Conservation (phyloP, 495 filamentous ascomycete species). For the Cairneyella variabilis region DNA sequence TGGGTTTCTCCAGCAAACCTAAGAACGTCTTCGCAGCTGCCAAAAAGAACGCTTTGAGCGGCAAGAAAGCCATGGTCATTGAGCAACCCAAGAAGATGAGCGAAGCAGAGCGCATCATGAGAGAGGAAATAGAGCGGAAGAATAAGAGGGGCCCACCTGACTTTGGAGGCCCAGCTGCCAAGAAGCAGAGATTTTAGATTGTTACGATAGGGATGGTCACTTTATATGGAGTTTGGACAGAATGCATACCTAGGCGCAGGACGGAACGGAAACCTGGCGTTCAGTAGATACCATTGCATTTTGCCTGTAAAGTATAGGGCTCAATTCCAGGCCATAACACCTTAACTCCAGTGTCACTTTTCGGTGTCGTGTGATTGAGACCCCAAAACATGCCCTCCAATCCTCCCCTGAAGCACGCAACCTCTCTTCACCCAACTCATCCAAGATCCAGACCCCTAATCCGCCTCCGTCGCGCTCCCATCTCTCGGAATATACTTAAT, state of each 20-base stretch:
- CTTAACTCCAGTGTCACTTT: constrained; percentile 20
- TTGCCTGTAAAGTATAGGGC: constrained; percentile 13
- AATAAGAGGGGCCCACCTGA: constrained; percentile 43
- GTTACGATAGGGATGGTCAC: too few species aligned
- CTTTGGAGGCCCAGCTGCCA: constrained; percentile 27
- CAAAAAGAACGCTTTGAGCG: constrained; percentile 61
- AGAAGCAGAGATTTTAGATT: constrained; percentile 26
- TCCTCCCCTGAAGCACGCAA: too few species aligned
- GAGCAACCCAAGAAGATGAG: constrained; percentile 73
- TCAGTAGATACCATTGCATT: constrained; percentile 25
- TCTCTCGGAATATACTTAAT: constrained; percentile 68
- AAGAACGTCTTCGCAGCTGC: constrained; percentile 81
- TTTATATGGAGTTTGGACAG: not conserved
- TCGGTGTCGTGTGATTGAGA: too few species aligned
- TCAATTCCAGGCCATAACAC: constrained; percentile 11
- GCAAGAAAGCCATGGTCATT: constrained; percentile 53
- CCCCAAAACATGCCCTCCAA: constrained; percentile 2
- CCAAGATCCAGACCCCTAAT: constrained; percentile 19
- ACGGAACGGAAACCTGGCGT: constrained; percentile 7
- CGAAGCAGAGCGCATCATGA: constrained; percentile 89
- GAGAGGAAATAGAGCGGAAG: constrained; percentile 75
- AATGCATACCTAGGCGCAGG: constrained; percentile 7
- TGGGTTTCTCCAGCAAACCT: constrained; percentile 50
- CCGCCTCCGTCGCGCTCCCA: constrained; percentile 41
- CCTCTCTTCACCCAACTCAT: too few species aligned